These are phyloP conservation scores for Fusarium stilboides DNA, from an alignment of 2,329 filamentous ascomycete species.

Conservation along the genomic window DNA sequence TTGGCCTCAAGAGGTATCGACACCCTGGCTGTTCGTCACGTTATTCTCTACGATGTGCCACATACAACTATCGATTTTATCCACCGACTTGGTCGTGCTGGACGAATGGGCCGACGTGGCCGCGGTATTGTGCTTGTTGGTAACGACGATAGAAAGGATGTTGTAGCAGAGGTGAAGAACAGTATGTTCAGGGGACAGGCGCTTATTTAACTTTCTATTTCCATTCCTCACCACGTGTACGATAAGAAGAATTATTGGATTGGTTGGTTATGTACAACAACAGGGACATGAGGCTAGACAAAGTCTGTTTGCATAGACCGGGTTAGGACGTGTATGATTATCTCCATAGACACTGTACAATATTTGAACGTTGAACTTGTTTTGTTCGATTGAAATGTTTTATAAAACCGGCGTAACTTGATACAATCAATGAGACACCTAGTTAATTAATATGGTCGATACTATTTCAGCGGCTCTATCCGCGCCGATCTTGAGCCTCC, in stretches of 20 bases:
- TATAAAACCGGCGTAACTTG: neutral
- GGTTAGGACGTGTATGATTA: constrained; percentile 26
- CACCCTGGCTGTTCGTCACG: constrained; percentile 89
- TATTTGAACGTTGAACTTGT: neutral
- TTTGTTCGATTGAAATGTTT: neutral
- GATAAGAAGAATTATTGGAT: constrained; percentile 39
- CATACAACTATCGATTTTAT: constrained; percentile 99
- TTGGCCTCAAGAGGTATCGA: constrained; percentile 94
- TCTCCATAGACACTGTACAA: constrained; percentile 25
- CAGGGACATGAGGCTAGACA: constrained; percentile 12
- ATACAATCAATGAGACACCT: neutral
- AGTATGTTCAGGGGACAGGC: constrained; percentile 89
- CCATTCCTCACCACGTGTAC: constrained; percentile 37
- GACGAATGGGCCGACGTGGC: constrained; percentile 91
- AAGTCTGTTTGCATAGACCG: constrained; percentile 19
- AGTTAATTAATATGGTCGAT: too few relatives aligned
- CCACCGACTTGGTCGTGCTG: constrained; percentile 91
- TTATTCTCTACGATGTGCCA: constrained; percentile 97
- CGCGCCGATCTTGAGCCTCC: constrained; percentile 6
- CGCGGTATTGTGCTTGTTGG: constrained; percentile 92
- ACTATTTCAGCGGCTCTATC: constrained; percentile 1
- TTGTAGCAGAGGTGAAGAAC: constrained; percentile 92
- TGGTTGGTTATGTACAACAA: constrained; percentile 36
- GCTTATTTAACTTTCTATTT: constrained; percentile 69
- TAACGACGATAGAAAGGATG: constrained; percentile 88